These are phyloP conservation scores for Imleria badia DNA, from an alignment of 768 basidiomycete genomes.

Conservation along the genomic window DNA sequence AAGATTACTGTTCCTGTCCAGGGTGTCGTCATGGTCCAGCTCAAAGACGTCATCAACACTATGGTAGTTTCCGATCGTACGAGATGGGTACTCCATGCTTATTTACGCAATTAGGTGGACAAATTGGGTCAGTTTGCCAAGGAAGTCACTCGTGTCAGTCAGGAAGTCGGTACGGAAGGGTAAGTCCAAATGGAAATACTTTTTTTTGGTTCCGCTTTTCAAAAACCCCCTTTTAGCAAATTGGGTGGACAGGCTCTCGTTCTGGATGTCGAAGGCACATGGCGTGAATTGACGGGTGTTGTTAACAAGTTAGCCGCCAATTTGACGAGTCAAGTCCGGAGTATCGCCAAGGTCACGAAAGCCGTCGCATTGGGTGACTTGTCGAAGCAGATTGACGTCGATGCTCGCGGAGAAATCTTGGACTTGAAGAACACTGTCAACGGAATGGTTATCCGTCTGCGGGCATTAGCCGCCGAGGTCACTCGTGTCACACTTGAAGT, in stretches of 20 bases:
- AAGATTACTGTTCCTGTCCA: slow-evolving; percentile 80
- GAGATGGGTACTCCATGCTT: slow-evolving; percentile 8
- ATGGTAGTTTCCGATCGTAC: slow-evolving; percentile 41
- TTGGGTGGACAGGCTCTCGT: slow-evolving; percentile 86
- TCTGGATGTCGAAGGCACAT: slow-evolving; percentile 87
- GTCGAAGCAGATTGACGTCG: slow-evolving; percentile 89
- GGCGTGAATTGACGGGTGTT: slow-evolving; percentile 79
- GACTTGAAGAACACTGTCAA: slow-evolving; percentile 70
- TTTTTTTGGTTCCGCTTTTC: slow-evolving; percentile 15
- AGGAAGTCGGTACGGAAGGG: slow-evolving; percentile 85
- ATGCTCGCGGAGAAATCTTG: slow-evolving; percentile 86
- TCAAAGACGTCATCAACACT: slow-evolving; percentile 76
- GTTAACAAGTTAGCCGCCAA: slow-evolving; percentile 83
- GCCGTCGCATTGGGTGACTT: slow-evolving; percentile 88
- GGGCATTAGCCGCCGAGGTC: slow-evolving; percentile 77
- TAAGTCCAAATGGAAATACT: slow-evolving; percentile 29
- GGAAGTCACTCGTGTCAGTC: slow-evolving; percentile 83
- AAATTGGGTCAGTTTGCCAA: slow-evolving; percentile 85
- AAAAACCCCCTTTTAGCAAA: slow-evolving; percentile 44
- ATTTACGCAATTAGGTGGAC: slow-evolving; percentile 46
- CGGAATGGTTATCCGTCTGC: slow-evolving; percentile 48
- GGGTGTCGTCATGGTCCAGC: slow-evolving; percentile 76
- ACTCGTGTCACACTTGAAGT: slow-evolving; percentile 84
- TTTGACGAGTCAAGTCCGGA: slow-evolving; percentile 59
- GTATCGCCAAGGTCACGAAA: slow-evolving; percentile 62